phyloP scores from a whole-genome alignment of 2,329 filamentous ascomycete genomes.

The Cercospora zeina region DNA sequence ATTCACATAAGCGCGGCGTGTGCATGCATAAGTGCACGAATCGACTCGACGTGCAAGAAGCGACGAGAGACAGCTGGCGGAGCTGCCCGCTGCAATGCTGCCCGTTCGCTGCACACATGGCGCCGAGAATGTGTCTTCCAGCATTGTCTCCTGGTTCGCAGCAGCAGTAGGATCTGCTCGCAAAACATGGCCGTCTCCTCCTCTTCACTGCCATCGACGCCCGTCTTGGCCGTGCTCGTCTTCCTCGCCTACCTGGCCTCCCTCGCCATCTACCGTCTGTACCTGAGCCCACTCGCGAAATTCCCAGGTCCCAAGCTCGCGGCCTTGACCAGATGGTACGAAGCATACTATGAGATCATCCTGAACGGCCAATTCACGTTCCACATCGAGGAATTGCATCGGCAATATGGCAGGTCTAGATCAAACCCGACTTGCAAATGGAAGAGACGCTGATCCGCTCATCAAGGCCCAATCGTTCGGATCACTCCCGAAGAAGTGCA shows the following conservation, averaged over 20 bases:
- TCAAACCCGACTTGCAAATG: not conserved
- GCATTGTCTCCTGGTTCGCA: not conserved
- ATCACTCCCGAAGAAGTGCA: slow-evolving; percentile 49
- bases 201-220: slow-evolving; percentile 14
- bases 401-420: slow-evolving; percentile 30
- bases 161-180: slow-evolving; percentile 6
- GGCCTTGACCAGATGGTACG: slow-evolving; percentile 34
- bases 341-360: slow-evolving; percentile 37
- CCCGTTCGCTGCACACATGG: not conserved
- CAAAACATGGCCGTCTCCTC: slow-evolving; percentile 14
- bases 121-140: not conserved
- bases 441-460: not conserved
- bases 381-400: slow-evolving; percentile 35
- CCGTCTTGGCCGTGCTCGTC: slow-evolving; percentile 13
- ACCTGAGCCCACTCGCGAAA: slow-evolving; percentile 32
- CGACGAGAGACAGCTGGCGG: not conserved
- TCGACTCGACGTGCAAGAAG: slow-evolving; percentile 1
- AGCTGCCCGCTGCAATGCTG: not conserved
- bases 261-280: slow-evolving; percentile 31
- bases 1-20: not conserved
- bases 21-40: not conserved
- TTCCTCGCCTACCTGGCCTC: slow-evolving; percentile 21
- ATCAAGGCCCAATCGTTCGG: slow-evolving; percentile 24
- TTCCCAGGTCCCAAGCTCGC: slow-evolving; percentile 38
- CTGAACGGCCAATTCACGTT: slow-evolving; percentile 32